Evolutionary conservation across 352 stramenopile genomes (phyloP), one percentile per base, ranked within the genome.

Genomic region (Salisapilia sapeloensis): DNA sequence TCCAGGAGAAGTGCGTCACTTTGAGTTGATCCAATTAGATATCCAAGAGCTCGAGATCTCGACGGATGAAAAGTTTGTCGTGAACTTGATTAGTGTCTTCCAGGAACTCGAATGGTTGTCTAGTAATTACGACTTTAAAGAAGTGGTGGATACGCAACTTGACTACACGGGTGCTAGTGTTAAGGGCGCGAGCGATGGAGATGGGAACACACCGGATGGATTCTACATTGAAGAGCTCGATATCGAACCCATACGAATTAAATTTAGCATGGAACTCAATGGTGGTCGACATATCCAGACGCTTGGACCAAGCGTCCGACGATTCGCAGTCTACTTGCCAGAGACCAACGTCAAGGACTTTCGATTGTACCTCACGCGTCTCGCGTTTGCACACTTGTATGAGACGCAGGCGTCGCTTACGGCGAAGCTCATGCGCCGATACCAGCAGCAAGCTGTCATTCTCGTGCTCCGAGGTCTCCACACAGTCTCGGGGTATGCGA

Each of bases 331-430:
- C 33, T 86, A 89, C 23, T 48, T 92, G n/a, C 76, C 76, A 8
- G 74, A 89, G 44, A 87, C 76, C 11, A 89, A 87, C 51, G 71
- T 92, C 6, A 92, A 92, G 32, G 71, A 92, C 37, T 84, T 92
- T 33, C 62, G 66, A 6, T 31, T 92, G 29, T 80, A 92, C 38
- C 55, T 92, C 37, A 81, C 70, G 2, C 86, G 72, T 27, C 37
- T 89, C 18, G 71, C 70, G 23, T 87, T 87, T 40, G 71, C 58
- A 3, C 72, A 92, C 36, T 35, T 89, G 24, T 92, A 92, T 41
- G 71, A 92, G 35, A 59, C 70, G 0, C 64, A 89, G 38, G 44
- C 53, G 2, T 78, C 54, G 21, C 66, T 89, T 16, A 43, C 84
- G 6, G 62, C 84, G 30, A 86, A 81, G 31, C 46, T 92, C 18